Conservation (phyloP, 108 stramenopile species). For the Cyclotella cryptica region DNA sequence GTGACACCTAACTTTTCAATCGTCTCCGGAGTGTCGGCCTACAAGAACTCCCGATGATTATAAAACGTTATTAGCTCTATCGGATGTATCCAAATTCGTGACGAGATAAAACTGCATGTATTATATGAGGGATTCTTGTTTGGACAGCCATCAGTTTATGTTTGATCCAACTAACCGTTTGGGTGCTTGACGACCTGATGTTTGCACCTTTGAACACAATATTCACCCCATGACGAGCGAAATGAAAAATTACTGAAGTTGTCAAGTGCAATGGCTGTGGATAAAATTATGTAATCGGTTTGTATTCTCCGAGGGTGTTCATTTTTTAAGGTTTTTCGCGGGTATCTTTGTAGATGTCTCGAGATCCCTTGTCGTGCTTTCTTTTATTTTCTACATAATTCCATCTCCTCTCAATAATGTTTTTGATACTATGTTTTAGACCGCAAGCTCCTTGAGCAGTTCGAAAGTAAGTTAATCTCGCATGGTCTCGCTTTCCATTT, state of each 20-base stretch:
- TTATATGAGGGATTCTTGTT: conserved; percentile 42
- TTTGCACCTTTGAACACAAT: neutral
- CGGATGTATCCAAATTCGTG: conserved; percentile 48
- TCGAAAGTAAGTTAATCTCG: conserved; percentile 8
- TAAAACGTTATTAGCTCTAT: conserved; percentile 48
- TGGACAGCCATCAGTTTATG: neutral
- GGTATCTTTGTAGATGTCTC: neutral
- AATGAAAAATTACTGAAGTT: conserved; percentile 12
- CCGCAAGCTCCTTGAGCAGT: neutral
- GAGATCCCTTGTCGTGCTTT: neutral
- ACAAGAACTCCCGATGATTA: conserved; percentile 39
- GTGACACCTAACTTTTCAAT: too few relatives aligned
- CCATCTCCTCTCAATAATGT: neutral
- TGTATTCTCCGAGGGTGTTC: conserved; percentile 48
- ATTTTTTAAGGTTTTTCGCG: neutral
- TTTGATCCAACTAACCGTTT: neutral
- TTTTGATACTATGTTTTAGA: neutral
- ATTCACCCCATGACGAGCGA: conserved; percentile 22
- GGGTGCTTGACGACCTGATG: neutral
- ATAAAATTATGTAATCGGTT: conserved; percentile 28
- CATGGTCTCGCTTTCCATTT: neutral
- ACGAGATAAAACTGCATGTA: conserved; percentile 47
- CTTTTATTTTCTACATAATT: neutral
- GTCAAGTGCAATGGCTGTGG: conserved; percentile 8
- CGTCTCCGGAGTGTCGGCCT: neutral